A percentile compares a stretch with the other conserved stretches of the same genome.
Conservation (phyloP, 2,329 filamentous ascomycete species). For the Aspergillus bombycis region DNA sequence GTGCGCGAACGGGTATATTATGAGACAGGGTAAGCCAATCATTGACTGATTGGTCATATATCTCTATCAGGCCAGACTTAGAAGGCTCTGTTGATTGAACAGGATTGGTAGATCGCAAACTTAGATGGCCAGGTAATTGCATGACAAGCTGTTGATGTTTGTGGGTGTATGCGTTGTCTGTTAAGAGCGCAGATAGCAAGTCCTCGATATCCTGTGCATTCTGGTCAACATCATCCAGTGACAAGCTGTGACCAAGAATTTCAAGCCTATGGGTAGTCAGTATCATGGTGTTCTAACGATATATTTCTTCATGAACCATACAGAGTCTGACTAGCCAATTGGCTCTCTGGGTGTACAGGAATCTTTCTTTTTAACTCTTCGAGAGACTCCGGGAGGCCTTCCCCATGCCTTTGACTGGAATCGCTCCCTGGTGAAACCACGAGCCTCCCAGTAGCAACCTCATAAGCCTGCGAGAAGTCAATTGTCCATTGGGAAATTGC, state of each 20-base stretch:
- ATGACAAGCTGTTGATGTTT: conserved; percentile 20
- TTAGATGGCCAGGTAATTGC: conserved; percentile 24
- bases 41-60: conserved; percentile 41
- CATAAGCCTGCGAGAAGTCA: conserved; percentile 34
- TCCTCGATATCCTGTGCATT: conserved; percentile 33
- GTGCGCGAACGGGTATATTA: conserved; percentile 38
- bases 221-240: conserved; percentile 42
- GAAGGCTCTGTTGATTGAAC: conserved; percentile 5
- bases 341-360: conserved; percentile 8
- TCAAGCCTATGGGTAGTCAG: conserved; percentile 36
- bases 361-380: conserved; percentile 21
- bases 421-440: conserved; percentile 4
- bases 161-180: neutral
- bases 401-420: conserved; percentile 3
- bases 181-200: conserved; percentile 25
- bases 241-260: conserved; percentile 27
- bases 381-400: conserved; percentile 29
- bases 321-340: conserved; percentile 31
- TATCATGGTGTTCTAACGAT: neutral
- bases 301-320: conserved; percentile 22
- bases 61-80: conserved; percentile 26
- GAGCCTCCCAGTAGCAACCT: conserved; percentile 24
- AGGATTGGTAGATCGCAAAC: conserved; percentile 16
- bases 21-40: conserved; percentile 41
- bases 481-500: conserved; percentile 32